phyloP scores from a whole-genome alignment of 495 filamentous ascomycete genomes.

The Penicillium dipodomyicola region DNA sequence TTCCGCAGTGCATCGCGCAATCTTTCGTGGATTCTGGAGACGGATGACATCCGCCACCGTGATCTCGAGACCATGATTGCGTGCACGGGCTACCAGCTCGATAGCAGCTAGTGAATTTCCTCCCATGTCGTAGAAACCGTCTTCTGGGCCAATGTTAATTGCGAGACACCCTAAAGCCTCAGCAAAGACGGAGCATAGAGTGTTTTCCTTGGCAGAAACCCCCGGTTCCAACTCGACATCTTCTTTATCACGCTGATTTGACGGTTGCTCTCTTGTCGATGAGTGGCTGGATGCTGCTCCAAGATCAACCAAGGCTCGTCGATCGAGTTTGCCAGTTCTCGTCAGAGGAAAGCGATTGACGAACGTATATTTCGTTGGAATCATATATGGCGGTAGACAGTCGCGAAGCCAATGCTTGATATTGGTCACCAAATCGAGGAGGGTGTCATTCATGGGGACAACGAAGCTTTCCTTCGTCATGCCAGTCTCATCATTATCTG shows the following conservation, averaged over 20 bases:
- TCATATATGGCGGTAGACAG: background rate
- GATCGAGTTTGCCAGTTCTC: constrained; percentile 1
- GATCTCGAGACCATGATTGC: background rate
- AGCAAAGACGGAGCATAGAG: background rate
- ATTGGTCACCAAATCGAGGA: background rate
- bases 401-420: background rate
- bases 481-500: background rate
- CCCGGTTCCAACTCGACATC: background rate
- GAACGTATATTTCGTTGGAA: background rate
- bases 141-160: background rate
- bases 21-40: background rate
- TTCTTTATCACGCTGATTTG: background rate
- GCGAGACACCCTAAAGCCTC: background rate
- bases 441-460: background rate
- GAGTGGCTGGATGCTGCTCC: background rate
- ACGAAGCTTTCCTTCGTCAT: background rate
- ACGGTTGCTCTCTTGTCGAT: background rate
- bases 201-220: background rate
- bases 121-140: background rate
- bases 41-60: background rate
- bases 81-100: constrained; percentile 2
- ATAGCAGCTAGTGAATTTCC: background rate
- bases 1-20: background rate
- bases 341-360: background rate
- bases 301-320: constrained; percentile 2